These are phyloP conservation scores for Pythium vanterpoolii DNA, from an alignment of 352 stramenopile genomes.

Conservation along the genomic window DNA sequence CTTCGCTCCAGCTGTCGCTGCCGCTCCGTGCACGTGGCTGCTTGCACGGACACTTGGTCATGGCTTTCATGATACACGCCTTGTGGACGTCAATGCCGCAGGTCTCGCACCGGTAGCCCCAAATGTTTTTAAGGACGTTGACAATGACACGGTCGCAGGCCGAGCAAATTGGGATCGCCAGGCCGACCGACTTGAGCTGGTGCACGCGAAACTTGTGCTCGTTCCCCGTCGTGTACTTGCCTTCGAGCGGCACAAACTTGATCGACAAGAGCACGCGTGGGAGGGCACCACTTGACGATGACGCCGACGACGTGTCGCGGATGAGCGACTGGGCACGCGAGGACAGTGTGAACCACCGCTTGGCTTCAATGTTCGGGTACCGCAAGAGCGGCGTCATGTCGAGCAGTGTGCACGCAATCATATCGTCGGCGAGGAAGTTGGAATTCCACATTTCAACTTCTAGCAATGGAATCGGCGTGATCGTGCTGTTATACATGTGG, in stretches of 20 bases:
- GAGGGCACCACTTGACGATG: slow-evolving; percentile 33
- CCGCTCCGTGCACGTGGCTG: neutral
- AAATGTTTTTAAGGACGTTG: slow-evolving; percentile 74
- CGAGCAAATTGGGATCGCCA: slow-evolving; percentile 73
- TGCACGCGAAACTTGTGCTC: slow-evolving; percentile 87
- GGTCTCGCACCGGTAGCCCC: slow-evolving; percentile 80
- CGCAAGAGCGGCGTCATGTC: slow-evolving; percentile 81
- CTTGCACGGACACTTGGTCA: slow-evolving; percentile 69
- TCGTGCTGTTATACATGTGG: slow-evolving; percentile 88
- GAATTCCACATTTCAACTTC: slow-evolving; percentile 87
- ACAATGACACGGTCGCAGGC: slow-evolving; percentile 84
- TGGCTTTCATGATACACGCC: slow-evolving; percentile 85
- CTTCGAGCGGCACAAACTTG: slow-evolving; percentile 70
- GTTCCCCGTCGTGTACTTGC: slow-evolving; percentile 51
- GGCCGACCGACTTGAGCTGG: slow-evolving; percentile 80
- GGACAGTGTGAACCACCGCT: slow-evolving; percentile 82
- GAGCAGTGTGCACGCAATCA: slow-evolving; percentile 72
- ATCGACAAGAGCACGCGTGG: slow-evolving; percentile 71
- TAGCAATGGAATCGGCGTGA: slow-evolving; percentile 79
- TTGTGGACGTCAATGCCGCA: slow-evolving; percentile 85
- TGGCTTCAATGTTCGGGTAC: slow-evolving; percentile 64
- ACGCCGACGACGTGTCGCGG: neutral
- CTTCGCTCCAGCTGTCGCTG: neutral
- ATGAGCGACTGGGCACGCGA: slow-evolving; percentile 48
- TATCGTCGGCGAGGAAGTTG: slow-evolving; percentile 78